Conservation (phyloP, 164 flowering plant species). For the Warburgia ugandensis region DNA sequence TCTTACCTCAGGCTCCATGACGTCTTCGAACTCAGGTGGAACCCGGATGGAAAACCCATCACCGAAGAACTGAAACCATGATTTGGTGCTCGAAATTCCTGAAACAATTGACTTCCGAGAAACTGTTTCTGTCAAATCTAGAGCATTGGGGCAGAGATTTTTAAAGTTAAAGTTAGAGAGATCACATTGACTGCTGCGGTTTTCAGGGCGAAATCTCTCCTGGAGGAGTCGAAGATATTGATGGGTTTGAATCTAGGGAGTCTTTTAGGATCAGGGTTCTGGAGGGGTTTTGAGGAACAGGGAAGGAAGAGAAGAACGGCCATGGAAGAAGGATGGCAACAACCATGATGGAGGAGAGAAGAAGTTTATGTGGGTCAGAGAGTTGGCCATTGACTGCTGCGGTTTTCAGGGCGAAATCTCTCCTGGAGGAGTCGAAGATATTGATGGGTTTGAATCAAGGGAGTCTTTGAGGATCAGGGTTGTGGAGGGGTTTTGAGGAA, state of each 20-base stretch:
- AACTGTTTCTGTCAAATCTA: conserved; percentile 18
- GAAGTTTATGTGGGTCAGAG: no score
- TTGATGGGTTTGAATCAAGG: conserved; percentile 4
- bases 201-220: conserved; percentile 35
- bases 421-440: conserved; percentile 22
- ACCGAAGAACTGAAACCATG: conserved; percentile 91
- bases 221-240: conserved; percentile 17
- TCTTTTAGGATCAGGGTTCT: conserved; percentile 13
- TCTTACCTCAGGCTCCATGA: conserved; percentile 79
- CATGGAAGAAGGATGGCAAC: conserved; percentile 41
- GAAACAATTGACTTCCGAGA: conserved; percentile 36
- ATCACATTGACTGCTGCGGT: conserved; percentile 31
- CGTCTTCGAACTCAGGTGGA: conserved; percentile 77
- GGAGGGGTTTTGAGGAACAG: conserved; percentile 29
- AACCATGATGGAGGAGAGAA: no score
- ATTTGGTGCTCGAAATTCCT: conserved; percentile 62
- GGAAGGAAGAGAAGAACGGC: conserved; percentile 35
- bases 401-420: conserved; percentile 37
- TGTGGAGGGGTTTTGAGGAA: conserved; percentile 28
- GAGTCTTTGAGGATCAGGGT: conserved; percentile 12
- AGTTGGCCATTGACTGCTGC: background rate
- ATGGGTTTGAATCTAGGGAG: conserved; percentile 4
- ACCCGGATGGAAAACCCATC: conserved; percentile 83
- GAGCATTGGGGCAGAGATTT: conserved; percentile 9
- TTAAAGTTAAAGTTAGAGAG: conserved; percentile 18